phyloP scores from a whole-genome alignment of 768 basidiomycete genomes.

The Collybia nuda region DNA sequence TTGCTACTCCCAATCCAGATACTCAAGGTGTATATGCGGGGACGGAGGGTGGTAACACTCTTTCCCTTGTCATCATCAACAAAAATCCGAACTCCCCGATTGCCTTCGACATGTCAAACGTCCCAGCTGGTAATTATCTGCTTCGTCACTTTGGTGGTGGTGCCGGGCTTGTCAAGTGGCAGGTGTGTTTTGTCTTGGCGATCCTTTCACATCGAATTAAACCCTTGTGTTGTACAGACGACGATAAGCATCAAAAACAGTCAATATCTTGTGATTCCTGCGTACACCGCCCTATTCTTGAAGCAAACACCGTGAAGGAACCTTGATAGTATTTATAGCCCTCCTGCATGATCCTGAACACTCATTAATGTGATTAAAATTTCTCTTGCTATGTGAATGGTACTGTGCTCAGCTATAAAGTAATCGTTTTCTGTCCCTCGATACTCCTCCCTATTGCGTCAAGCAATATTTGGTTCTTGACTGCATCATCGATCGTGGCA shows the following conservation, averaged over 20 bases:
- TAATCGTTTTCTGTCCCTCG: too few species aligned
- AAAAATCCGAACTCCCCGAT: conserved; percentile 43
- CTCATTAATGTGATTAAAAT: too few species aligned
- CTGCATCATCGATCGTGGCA: too few species aligned
- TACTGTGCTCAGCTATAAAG: too few species aligned
- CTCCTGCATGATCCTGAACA: too few species aligned
- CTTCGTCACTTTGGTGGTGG: conserved; percentile 56
- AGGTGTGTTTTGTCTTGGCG: conserved; percentile 30
- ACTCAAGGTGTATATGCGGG: conserved; percentile 47
- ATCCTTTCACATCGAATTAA: not conserved
- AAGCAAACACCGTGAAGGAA: conserved; percentile 13
- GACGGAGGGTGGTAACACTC: conserved; percentile 31
- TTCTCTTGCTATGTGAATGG: too few species aligned
- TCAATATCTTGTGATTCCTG: conserved; percentile 31
- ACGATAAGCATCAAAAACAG: conserved; percentile 28
- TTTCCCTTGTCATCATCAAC: conserved; percentile 50
- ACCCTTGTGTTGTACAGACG: conserved; percentile 16
- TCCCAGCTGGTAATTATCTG: conserved; percentile 51
- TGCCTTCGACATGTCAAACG: conserved; percentile 37
- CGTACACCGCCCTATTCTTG: conserved; percentile 29
- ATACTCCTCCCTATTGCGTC: too few species aligned
- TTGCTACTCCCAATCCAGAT: conserved; percentile 38
- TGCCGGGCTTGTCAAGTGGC: conserved; percentile 54
- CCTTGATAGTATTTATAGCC: too few species aligned
- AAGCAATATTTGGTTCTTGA: too few species aligned